Conservation (phyloP, 352 stramenopile genomes). For the Phytophthora aleatoria region DNA sequence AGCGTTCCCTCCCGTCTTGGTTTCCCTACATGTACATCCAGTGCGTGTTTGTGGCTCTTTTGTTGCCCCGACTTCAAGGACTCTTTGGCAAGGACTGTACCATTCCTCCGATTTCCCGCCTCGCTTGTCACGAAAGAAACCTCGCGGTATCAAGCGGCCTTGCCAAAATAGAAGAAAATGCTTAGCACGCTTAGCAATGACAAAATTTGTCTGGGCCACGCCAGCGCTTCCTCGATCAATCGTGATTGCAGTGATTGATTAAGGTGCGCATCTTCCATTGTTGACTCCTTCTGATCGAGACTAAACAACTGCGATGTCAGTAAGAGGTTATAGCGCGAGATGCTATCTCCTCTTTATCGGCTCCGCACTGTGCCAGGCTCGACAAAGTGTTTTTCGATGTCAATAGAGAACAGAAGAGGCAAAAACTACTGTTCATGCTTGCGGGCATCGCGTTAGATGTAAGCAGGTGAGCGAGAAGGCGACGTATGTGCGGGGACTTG, state of each 20-base stretch:
- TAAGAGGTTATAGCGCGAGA: too few relatives aligned
- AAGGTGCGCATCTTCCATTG: background rate
- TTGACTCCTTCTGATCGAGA: background rate
- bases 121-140: constrained; percentile 10
- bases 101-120: constrained; percentile 1
- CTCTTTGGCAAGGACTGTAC: background rate
- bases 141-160: background rate
- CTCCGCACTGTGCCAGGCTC: background rate
- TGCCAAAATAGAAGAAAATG: constrained; percentile 7
- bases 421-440: constrained; percentile 19
- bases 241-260: background rate
- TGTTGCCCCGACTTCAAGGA: constrained; percentile 6
- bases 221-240: too few relatives aligned
- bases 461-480: constrained; percentile 8
- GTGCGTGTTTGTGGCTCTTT: constrained; percentile 9
- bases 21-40: constrained; percentile 1
- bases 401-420: constrained; percentile 10
- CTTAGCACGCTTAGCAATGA: background rate
- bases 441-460: constrained; percentile 3
- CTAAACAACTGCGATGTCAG: constrained; percentile 1
- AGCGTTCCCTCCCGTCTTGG: constrained; percentile 6
- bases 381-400: constrained; percentile 12
- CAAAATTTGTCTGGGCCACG: background rate
- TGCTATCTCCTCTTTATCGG: too few relatives aligned
- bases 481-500: background rate